Conservation (phyloP, 2,329 filamentous ascomycete genomes). For the Ophiognomonia clavigignenti-juglandacearum region DNA sequence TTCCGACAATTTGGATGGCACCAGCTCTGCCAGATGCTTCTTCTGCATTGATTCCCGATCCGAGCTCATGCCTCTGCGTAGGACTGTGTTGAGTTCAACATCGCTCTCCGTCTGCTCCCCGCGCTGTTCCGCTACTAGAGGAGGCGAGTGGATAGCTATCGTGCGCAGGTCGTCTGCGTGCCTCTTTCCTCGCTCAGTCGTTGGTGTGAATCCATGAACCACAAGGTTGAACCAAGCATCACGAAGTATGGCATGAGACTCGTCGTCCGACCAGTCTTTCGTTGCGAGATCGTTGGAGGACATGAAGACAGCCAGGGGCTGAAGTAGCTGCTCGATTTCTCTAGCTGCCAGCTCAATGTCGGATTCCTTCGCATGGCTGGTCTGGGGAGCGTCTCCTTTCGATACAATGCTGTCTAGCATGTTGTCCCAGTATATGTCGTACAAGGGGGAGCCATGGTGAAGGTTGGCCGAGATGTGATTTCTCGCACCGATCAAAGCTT, state of each 20-base stretch:
- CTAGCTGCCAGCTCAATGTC: constrained; percentile 79
- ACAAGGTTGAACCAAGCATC: constrained; percentile 99
- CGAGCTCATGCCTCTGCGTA: constrained; percentile 78
- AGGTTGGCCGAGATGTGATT: constrained; percentile 70
- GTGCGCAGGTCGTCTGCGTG: constrained; percentile 73
- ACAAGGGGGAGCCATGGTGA: constrained; percentile 66
- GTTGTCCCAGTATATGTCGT: constrained; percentile 78
- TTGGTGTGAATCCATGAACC: constrained; percentile 80
- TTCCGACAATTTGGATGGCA: constrained; percentile 73
- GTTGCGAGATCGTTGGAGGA: constrained; percentile 56
- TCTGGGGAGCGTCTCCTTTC: constrained; percentile 78
- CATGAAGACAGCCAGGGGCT: constrained; percentile 82
- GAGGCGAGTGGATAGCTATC: constrained; percentile 81
- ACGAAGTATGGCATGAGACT: constrained; percentile 68
- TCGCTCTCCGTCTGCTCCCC: constrained; percentile 91
- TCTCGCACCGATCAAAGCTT: constrained; percentile 77
- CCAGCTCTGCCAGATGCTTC: constrained; percentile 65
- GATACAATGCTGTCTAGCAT: constrained; percentile 84
- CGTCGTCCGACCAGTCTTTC: constrained; percentile 52
- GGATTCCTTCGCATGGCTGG: constrained; percentile 66
- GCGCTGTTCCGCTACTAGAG: constrained; percentile 81
- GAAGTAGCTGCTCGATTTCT: constrained; percentile 83
- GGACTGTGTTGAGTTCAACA: constrained; percentile 90
- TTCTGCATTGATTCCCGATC: constrained; percentile 79
- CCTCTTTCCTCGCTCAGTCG: constrained; percentile 67